A percentile compares a stretch with the other conserved stretches of the same genome.
Conservation (phyloP, 1,284 basidiomycete genomes). For the Ustilago shanxiensis region DNA sequence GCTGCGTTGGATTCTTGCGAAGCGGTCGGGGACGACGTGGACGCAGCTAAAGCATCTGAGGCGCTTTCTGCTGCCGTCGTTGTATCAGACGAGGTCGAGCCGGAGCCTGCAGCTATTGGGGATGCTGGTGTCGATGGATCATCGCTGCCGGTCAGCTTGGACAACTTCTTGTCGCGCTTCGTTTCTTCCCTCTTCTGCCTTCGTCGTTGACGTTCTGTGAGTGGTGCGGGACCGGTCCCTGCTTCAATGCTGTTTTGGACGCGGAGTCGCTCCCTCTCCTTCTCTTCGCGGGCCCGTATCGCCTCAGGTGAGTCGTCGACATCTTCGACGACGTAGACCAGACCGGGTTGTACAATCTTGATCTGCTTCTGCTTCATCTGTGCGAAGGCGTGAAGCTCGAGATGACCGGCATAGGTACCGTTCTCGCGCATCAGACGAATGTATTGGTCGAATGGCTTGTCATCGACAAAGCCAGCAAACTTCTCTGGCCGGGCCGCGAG, state of each 20-base stretch:
- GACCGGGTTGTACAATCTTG: constrained; percentile 89
- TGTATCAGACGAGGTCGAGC: background rate
- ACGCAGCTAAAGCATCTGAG: background rate
- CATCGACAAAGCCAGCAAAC: constrained; percentile 90
- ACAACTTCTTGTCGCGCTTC: constrained; percentile 30
- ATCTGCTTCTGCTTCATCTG: constrained; percentile 82
- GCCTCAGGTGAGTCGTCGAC: constrained; percentile 68
- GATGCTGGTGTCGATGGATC: constrained; percentile 18
- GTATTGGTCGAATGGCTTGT: constrained; percentile 72
- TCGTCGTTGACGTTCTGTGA: constrained; percentile 47
- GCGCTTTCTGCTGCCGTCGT: background rate
- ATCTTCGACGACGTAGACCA: constrained; percentile 68
- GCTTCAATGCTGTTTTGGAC: constrained; percentile 41
- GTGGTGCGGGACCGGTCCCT: constrained; percentile 39
- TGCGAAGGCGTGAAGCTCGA: constrained; percentile 89
- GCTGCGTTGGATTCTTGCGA: constrained; percentile 11
- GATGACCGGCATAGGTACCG: constrained; percentile 90
- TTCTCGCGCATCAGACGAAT: constrained; percentile 64
- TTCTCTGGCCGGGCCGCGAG: constrained; percentile 78
- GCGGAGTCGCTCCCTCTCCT: constrained; percentile 50
- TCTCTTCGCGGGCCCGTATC: constrained; percentile 37
- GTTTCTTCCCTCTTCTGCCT: constrained; percentile 45
- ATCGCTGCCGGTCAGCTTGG: background rate
- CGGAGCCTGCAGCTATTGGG: background rate
- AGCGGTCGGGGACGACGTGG: constrained; percentile 5